A percentile compares a stretch with the other conserved stretches of the same genome.
Evolutionary conservation across 2,329 filamentous ascomycete species (phyloP).

Genomic region (Alternaria sp.): DNA sequence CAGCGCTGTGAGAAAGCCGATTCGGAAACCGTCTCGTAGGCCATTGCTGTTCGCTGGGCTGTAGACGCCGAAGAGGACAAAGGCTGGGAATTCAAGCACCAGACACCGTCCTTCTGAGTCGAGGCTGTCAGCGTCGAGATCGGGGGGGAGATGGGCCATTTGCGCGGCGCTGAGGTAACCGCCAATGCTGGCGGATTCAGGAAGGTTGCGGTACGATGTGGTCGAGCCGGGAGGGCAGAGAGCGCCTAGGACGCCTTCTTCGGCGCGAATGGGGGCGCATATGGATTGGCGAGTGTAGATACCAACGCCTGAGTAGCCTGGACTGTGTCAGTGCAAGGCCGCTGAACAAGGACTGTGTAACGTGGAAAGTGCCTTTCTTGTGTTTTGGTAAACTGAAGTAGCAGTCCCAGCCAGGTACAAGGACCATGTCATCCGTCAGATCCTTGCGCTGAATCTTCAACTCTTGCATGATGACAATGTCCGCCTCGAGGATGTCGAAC

Average conservation of each 20-base stretch:
- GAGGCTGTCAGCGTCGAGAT: slow-evolving; percentile 70
- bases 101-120: slow-evolving; percentile 94
- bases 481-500: slow-evolving; percentile 91
- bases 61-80: slow-evolving; percentile 92
- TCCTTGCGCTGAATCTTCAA: slow-evolving; percentile 96
- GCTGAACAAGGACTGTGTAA: neutral
- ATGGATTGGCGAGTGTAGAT: slow-evolving; percentile 90
- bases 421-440: slow-evolving; percentile 90
- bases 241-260: slow-evolving; percentile 90
- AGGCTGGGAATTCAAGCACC: slow-evolving; percentile 90
- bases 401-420: slow-evolving; percentile 94
- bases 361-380: slow-evolving; percentile 74
- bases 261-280: slow-evolving; percentile 85
- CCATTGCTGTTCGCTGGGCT: slow-evolving; percentile 89
- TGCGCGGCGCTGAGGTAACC: slow-evolving; percentile 80
- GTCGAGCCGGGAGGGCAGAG: slow-evolving; percentile 75
- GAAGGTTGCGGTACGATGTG: slow-evolving; percentile 75
- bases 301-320: slow-evolving; percentile 93
- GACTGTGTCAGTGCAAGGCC: slow-evolving; percentile 16
- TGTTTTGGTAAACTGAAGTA: slow-evolving; percentile 92
- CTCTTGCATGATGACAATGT: slow-evolving; percentile 95
- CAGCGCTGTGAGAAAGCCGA: slow-evolving; percentile 78
- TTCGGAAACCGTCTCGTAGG: slow-evolving; percentile 79
- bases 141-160: slow-evolving; percentile 59
- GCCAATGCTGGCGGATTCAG: slow-evolving; percentile 77